Conservation (phyloP, 306 rosid genomes). For the Casuarina glauca region DNA sequence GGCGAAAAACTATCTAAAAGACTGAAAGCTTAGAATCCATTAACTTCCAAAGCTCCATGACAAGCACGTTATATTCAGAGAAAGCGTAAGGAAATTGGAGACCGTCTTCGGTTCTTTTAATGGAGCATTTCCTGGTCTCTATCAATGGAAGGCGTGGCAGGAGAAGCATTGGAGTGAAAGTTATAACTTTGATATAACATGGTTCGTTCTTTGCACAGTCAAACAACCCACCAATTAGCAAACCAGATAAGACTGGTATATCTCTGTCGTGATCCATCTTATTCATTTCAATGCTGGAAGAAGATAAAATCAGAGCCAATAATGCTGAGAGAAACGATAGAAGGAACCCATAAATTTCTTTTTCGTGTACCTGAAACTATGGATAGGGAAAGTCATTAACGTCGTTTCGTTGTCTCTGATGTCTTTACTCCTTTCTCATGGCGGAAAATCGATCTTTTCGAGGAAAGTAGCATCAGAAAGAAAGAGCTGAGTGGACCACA, state of each 20-base stretch:
- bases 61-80: background rate
- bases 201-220: background rate
- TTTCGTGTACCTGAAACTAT: too few species aligned
- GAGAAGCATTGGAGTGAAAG: background rate
- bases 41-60: too few species aligned
- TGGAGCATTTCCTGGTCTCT: constrained; percentile 11
- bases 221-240: constrained; percentile 3
- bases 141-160: background rate
- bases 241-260: background rate
- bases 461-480: background rate
- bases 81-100: background rate
- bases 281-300: background rate
- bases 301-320: too few species aligned
- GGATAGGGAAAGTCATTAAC: background rate
- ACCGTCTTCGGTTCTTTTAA: background rate
- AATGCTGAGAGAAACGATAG: background rate
- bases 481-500: background rate
- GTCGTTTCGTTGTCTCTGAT: background rate
- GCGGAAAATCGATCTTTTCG: background rate
- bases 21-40: too few species aligned
- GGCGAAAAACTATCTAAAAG: too few species aligned
- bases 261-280: constrained; percentile 4
- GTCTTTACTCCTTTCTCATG: background rate
- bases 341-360: background rate
- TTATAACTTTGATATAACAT: background rate